Evolutionary conservation across 2,329 filamentous ascomycete species (phyloP), one percentile per base, ranked within the genome.

Genomic region (Amauroascus niger): DNA sequence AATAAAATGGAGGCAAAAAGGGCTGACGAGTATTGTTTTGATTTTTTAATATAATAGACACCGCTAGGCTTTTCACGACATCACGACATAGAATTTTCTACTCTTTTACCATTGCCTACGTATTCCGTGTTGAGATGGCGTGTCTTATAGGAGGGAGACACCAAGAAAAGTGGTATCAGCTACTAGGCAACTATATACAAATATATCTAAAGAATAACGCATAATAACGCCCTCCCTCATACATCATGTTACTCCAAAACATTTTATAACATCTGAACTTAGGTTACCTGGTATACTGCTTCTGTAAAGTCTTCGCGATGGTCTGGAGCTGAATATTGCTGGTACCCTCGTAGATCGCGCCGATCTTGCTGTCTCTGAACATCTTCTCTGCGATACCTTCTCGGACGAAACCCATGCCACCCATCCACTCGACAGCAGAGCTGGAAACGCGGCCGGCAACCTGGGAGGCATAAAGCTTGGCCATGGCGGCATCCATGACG

Each of bases 361-460:
- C 93, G 65, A 98, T 98, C 84, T 97, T 98, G 78, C 87, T 93
- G 70, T 98, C 93, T 45, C 93, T 79, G 79, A 86, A 98, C 76
- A 85, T 96, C 81, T 98, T 98, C 81, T 98, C 93, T 0, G 93
- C 93, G 55, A 95, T 82, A 0, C 93, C 93, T 71, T 98, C 93
- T 43, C 93, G 78, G 14, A 98, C 93, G 64, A 98, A 98, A 44
- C 93, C 93, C 93, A 98, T 97, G 41, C 93, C 93, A 46, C 93
- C 93, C 91, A 97, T 97, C 93, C 93, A 98, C 74, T 98, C 93
- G 26, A 98, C 82, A 0, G 91, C 93, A 47, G 86, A 79, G 6
- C 90, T 83, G 53, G 85, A 86, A 18, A 98, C 91, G 52, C 82
- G 83, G 18, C 87, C 87, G 0, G 93, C 93, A 30, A 98, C 88